Evolutionary conservation across 2,329 filamentous ascomycete genomes (phyloP), one percentile per base, ranked within the genome.

Genomic region (Didymella segeticola): DNA sequence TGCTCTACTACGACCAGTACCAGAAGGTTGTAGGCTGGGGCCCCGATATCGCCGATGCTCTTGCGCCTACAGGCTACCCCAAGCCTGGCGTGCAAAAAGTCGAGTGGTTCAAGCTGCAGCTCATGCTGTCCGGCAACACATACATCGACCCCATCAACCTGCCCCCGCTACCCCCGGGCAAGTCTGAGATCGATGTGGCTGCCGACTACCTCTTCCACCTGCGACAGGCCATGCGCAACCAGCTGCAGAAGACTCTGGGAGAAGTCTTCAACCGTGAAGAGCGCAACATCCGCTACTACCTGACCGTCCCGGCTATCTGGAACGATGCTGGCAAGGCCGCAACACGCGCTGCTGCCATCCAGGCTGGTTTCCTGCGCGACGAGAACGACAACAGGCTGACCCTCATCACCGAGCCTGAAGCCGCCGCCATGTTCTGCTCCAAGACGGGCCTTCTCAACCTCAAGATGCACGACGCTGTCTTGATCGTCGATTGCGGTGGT

Each of bases 21-120:
- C 95, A 99, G 73, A 97, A 98, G 77, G 95, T 99, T 42, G 95
- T 98, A n/a, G 95, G 95, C 67, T 99, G 95, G 95, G 95, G 95
- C 58, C 93, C 93, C 52, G 95, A 99, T 81, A 98, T 98, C 68
- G 91, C 95, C 57, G 93, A 98, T 78, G 95, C 95, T 61, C 85
- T 98, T 62, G 93, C 95, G 47, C 95, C 95, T 25, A 98, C 95
- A 33, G 95, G 95, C 60, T 98, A 98, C 76, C 95, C 95, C 65
- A 98, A 98, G 81, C 91, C 91, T 27, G 93, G 93, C 61, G 93
- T 99, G 65, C 95, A 98, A 78, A 98, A 98, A 80, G 93, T 98
- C 20, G 95, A 98, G 80, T 99, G 95, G 95, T 98, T 99, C 85
- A 98, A 98, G 82, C 85, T 99, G 64, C 95, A 99, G 80, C 86